A percentile compares a stretch with the other conserved stretches of the same genome.
phyloP scores from a whole-genome alignment of 2,329 filamentous ascomycete genomes.

The Fusarium sulawesiense region DNA sequence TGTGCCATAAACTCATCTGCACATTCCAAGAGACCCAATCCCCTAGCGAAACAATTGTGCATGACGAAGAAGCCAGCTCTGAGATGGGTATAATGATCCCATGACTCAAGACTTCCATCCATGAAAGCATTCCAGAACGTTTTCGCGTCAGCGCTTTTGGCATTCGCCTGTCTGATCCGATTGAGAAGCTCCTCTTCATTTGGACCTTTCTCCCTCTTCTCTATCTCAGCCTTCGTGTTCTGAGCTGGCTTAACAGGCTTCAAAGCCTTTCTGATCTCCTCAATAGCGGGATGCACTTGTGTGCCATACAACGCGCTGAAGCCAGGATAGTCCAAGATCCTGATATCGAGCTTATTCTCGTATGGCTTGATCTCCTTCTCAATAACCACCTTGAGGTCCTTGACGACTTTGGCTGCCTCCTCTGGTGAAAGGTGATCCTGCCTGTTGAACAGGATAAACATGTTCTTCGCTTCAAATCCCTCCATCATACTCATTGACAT shows the following conservation, averaged over 20 bases:
- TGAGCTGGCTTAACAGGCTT: neutral
- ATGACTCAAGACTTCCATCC: constrained; percentile 43
- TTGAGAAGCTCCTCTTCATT: constrained; percentile 31
- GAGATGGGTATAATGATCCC: constrained; percentile 52
- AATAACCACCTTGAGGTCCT: constrained; percentile 8
- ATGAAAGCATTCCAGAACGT: constrained; percentile 48
- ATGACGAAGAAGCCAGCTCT: constrained; percentile 50
- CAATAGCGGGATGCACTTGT: constrained; percentile 25
- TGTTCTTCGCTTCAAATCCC: constrained; percentile 34
- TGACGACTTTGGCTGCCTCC: constrained; percentile 29
- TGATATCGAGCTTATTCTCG: constrained; percentile 15
- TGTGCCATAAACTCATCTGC: constrained; percentile 48
- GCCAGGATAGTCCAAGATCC: constrained; percentile 42
- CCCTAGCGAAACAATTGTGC: constrained; percentile 42
- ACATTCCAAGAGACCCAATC: constrained; percentile 43
- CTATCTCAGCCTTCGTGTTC: constrained; percentile 8
- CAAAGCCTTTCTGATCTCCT: constrained; percentile 33
- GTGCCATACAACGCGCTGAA: constrained; percentile 33
- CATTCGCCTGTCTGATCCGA: constrained; percentile 14
- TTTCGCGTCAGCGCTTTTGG: constrained; percentile 5
- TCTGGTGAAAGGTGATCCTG: constrained; percentile 45
- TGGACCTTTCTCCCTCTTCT: constrained; percentile 19
- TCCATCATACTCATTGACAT: constrained; percentile 33
- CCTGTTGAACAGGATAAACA: constrained; percentile 50
- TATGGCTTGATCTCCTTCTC: constrained; percentile 33